Evolutionary conservation across 192 early-diverging fungal species (phyloP), one percentile per base, ranked within the genome.

Genomic region (Coemansia sp.): DNA sequence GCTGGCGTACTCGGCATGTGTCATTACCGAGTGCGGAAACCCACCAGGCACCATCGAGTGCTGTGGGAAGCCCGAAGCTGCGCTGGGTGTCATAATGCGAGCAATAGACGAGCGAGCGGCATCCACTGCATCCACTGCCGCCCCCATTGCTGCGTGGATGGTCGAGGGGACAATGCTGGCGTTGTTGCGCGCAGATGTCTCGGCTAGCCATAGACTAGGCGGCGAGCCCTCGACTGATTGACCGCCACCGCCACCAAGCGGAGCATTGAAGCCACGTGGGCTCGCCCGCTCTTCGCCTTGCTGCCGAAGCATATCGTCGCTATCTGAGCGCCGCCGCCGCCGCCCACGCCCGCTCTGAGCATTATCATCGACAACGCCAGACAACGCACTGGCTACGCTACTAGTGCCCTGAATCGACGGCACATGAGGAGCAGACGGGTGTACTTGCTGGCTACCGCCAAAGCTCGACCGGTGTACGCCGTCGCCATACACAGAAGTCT

Each of bases 271-370:
- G 1, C 72, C 69, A 9, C 82, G 82, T 1, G 82, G 82, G 62
- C 82, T 84, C 10, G 72, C 82, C 15, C 82, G 82, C 62, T 84
- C 73, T 12, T 84, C 77, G 65, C 82, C 82, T 44, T 79, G 73
- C 12, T 74, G 76, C 29, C 71, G 61, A 5, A 84, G 74, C 11
- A 68, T 62, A 36, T 84, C 82, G 15, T 76, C 67, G 36, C 77
- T 84, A 36, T 76, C 77, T 6, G 82, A 84, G 19, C 82, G 73
- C 42, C 77, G 70, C 20, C 82, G 77, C 69, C 82, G 24, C 22
- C 60, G 36, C 42, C 72, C 72, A 7, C 72, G 65, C 59, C 29
- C 56, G 46, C 46, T 10, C 34, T 59, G 31, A 1, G 34, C 19
- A 22, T n/a, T 39, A 20, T 61, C 38, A 5, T 40, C 59, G 19